phyloP scores from a whole-genome alignment of 2,329 filamentous ascomycete genomes.

The Cadophora luteo-olivacea region DNA sequence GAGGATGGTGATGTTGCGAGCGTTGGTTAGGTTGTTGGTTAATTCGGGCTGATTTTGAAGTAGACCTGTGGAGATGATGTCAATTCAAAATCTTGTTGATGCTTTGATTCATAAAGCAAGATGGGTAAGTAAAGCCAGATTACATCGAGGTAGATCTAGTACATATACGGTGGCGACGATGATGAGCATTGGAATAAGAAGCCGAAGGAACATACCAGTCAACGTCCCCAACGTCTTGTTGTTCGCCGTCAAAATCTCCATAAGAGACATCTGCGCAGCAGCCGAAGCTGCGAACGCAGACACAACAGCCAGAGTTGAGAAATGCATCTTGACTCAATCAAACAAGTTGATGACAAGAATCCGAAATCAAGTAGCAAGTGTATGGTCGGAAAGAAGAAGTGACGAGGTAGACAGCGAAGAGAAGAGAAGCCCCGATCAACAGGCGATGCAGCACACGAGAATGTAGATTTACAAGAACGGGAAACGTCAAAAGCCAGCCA shows the following conservation, averaged over 20 bases:
- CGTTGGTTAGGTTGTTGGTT: constrained; percentile 45
- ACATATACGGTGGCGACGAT: too few species aligned
- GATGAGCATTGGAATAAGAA: neutral
- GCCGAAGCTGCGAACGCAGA: constrained; percentile 22
- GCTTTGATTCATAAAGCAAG: neutral
- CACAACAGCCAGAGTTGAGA: neutral
- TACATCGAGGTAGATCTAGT: too few species aligned
- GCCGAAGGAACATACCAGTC: constrained; percentile 19
- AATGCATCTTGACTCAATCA: constrained; percentile 9
- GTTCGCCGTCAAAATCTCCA: constrained; percentile 24
- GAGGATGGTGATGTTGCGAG: constrained; percentile 57
- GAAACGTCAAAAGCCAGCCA: neutral
- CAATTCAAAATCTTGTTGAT: neutral
- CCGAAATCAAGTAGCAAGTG: too few species aligned
- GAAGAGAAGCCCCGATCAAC: constrained; percentile 4
- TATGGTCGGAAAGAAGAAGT: too few species aligned
- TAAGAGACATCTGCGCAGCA: constrained; percentile 28
- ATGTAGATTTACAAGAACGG: too few species aligned
- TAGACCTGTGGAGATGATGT: constrained; percentile 37
- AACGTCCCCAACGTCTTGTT: constrained; percentile 30
- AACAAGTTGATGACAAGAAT: too few species aligned
- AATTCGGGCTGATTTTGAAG: constrained; percentile 48
- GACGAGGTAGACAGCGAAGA: neutral
- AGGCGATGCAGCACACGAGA: neutral
- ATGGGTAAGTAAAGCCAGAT: neutral